phyloP scores from a whole-genome alignment of 1,139 yeast genomes.

The Arxiozyma slooffiae region DNA sequence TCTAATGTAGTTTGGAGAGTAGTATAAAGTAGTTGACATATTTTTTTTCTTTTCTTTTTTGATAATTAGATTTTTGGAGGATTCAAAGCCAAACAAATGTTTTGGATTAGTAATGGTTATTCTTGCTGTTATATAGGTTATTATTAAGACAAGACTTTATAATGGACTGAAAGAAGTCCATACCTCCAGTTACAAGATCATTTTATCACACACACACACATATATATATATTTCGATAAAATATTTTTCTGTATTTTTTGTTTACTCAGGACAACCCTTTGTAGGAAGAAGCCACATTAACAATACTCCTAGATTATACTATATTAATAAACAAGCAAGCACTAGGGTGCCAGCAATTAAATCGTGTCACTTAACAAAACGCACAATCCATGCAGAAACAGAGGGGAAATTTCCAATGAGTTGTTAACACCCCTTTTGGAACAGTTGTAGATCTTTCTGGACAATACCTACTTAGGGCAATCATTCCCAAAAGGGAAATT shows the following conservation, averaged over 20 bases:
- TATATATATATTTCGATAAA: too few relatives aligned
- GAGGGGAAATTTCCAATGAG: neutral
- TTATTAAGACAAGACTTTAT: too few relatives aligned
- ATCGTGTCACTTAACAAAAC: neutral
- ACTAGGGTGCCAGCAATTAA: neutral
- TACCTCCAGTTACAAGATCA: neutral
- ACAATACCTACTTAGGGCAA: neutral
- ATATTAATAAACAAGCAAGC: too few relatives aligned
- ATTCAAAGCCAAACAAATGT: too few relatives aligned
- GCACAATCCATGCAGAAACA: too few relatives aligned
- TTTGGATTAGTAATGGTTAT: neutral
- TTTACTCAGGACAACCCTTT: too few relatives aligned
- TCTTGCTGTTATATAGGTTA: too few relatives aligned
- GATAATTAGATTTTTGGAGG: neutral
- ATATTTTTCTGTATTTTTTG: neutral
- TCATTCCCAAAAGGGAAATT: neutral
- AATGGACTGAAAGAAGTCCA: neutral
- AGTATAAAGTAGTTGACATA: conserved; percentile 56
- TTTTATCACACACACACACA: neutral
- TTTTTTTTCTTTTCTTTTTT: neutral
- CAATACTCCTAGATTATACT: neutral
- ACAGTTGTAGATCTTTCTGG: neutral
- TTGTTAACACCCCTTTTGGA: neutral
- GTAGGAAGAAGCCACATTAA: neutral
- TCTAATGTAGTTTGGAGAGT: conserved; percentile 38